A percentile compares a stretch with the other conserved stretches of the same genome.
Conservation (phyloP, 2,329 filamentous ascomycete species). For the Trichoderma sp. region DNA sequence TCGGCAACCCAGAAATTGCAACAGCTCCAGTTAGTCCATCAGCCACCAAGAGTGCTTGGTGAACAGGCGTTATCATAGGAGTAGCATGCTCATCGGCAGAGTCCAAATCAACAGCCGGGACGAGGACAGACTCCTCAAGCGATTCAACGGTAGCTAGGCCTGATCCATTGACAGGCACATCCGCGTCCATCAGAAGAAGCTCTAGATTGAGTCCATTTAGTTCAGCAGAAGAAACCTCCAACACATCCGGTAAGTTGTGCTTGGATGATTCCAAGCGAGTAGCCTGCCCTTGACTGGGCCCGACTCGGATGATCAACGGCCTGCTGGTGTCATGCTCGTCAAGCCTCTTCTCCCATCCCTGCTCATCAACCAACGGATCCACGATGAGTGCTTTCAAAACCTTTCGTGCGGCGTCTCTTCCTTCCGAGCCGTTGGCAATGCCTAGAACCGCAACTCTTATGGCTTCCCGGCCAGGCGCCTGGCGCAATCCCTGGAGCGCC, state of each 20-base stretch:
- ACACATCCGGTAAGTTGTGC: conserved; percentile 51
- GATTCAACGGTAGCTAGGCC: conserved; percentile 43
- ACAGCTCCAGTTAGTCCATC: conserved; percentile 71
- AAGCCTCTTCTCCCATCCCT: conserved; percentile 68
- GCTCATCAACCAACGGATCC: conserved; percentile 64
- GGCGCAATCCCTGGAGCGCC: conserved; percentile 64
- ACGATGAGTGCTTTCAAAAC: conserved; percentile 70
- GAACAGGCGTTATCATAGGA: conserved; percentile 77
- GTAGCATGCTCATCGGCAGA: conserved; percentile 65
- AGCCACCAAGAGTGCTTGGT: conserved; percentile 74
- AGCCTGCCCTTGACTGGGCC: conserved; percentile 33
- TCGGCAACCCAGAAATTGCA: conserved; percentile 47
- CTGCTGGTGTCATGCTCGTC: conserved; percentile 50
- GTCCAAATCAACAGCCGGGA: conserved; percentile 71
- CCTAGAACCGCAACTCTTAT: conserved; percentile 61
- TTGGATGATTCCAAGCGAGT: conserved; percentile 34
- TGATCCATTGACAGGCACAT: conserved; percentile 38
- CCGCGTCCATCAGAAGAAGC: conserved; percentile 57
- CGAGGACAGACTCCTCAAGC: conserved; percentile 68
- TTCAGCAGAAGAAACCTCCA: conserved; percentile 63
- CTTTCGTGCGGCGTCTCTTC: conserved; percentile 56
- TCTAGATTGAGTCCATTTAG: conserved; percentile 66
- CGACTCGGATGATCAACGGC: conserved; percentile 65
- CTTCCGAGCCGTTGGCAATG: conserved; percentile 41
- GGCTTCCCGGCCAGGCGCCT: conserved; percentile 57